Evolutionary conservation across 1,139 yeast genomes (phyloP).

Genomic region (Barnettozyma hawaiiensis): DNA sequence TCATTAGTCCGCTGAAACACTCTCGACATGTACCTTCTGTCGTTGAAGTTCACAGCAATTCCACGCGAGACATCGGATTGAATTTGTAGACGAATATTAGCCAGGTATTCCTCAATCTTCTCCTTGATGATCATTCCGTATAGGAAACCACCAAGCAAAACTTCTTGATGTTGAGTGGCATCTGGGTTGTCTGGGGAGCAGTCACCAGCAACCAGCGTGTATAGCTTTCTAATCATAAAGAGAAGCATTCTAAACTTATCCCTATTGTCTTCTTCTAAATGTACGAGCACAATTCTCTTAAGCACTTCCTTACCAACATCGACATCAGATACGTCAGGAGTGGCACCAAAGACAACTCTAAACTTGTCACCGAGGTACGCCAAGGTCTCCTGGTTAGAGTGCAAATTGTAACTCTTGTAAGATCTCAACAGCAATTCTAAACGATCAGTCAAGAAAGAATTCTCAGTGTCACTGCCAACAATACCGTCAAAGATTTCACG

Average conservation of each 20-base stretch:
- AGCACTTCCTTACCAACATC: slow-evolving; percentile 88
- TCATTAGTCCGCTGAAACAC: slow-evolving; percentile 80
- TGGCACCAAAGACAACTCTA: slow-evolving; percentile 85
- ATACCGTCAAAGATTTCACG: slow-evolving; percentile 94
- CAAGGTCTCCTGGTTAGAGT: slow-evolving; percentile 80
- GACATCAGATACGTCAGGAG: slow-evolving; percentile 81
- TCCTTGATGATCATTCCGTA: slow-evolving; percentile 97
- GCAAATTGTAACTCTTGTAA: slow-evolving; percentile 72
- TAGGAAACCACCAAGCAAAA: slow-evolving; percentile 88
- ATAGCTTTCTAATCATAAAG: slow-evolving; percentile 93
- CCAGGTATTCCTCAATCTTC: slow-evolving; percentile 89
- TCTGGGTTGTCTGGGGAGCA: slow-evolving; percentile 98
- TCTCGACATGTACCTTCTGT: slow-evolving; percentile 74
- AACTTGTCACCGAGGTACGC: slow-evolving; percentile 95
- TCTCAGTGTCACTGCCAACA: slow-evolving; percentile 79
- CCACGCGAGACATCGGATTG: slow-evolving; percentile 80
- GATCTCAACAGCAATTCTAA: slow-evolving; percentile 86
- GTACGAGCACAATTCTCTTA: slow-evolving; percentile 82
- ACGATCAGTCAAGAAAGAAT: slow-evolving; percentile 97
- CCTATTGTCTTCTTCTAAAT: slow-evolving; percentile 55
- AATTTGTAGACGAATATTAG: slow-evolving; percentile 65
- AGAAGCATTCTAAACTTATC: slow-evolving; percentile 85
- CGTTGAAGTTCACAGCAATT: slow-evolving; percentile 75
- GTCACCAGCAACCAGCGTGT: slow-evolving; percentile 93
- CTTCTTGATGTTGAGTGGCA: slow-evolving; percentile 98